Conservation (phyloP, 1,139 yeast genomes). For the Suhomyces choctaworum region DNA sequence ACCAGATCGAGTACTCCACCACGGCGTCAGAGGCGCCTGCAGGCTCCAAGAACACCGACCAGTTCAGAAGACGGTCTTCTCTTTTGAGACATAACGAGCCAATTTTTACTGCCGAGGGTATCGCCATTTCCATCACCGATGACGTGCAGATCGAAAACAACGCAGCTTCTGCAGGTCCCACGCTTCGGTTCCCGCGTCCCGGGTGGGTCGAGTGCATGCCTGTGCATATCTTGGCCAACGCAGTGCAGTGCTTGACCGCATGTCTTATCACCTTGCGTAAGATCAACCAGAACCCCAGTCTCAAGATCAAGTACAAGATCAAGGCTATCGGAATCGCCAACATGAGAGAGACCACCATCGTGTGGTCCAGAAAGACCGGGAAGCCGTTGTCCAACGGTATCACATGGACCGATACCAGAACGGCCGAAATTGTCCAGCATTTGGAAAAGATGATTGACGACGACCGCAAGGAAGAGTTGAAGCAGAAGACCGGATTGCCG, state of each 20-base stretch:
- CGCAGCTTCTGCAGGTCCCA: conserved; percentile 59
- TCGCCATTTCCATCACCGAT: conserved; percentile 60
- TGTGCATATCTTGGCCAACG: conserved; percentile 76
- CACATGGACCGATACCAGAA: conserved; percentile 95
- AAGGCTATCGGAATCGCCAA: conserved; percentile 82
- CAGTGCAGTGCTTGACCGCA: conserved; percentile 72
- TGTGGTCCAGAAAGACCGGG: conserved; percentile 87
- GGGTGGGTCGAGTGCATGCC: conserved; percentile 98
- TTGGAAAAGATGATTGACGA: conserved; percentile 59
- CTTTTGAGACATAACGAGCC: conserved; percentile 53
- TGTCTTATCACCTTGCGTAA: conserved; percentile 59
- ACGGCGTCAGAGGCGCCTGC: conserved; percentile 59
- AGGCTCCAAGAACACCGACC: conserved; percentile 47
- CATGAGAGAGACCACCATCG: conserved; percentile 92
- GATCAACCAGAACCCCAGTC: conserved; percentile 53
- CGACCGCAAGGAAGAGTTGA: conserved; percentile 58
- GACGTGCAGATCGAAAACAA: conserved; percentile 64
- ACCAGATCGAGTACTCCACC: conserved; percentile 87
- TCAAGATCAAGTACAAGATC: conserved; percentile 54
- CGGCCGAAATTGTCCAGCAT: conserved; percentile 69
- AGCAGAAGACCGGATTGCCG: conserved; percentile 79
- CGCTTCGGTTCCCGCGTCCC: conserved; percentile 71
- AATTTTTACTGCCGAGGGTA: conserved; percentile 73
- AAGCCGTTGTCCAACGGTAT: conserved; percentile 83
- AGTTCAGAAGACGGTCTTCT: conserved; percentile 52